Percentiles rank a stretch among this genome's conserved stretches.
These are phyloP conservation scores for Apium graveolens DNA, from an alignment of 129 eudicot genomes.

Conservation along the genomic window DNA sequence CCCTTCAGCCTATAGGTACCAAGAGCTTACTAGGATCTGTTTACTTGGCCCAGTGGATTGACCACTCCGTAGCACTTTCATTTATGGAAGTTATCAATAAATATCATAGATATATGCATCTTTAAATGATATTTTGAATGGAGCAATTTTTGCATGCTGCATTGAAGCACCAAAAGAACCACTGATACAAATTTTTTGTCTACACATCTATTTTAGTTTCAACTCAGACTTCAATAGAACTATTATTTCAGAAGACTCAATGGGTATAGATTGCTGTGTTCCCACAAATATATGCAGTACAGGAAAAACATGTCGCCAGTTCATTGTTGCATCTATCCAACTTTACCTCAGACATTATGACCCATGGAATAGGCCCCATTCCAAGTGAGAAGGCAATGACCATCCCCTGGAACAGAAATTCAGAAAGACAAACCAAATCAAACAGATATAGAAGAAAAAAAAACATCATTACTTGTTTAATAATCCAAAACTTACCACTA, in stretches of 20 bases:
- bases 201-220: background rate
- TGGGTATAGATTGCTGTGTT: background rate
- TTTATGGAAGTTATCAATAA: background rate
- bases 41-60: background rate
- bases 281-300: background rate
- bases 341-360: slow-evolving; percentile 89
- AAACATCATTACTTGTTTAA: background rate
- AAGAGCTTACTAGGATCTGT: background rate
- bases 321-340: background rate
- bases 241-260: background rate
- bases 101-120: background rate
- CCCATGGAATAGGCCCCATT: slow-evolving; percentile 94
- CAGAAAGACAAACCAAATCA: slow-evolving; percentile 10
- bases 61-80: background rate
- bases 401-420: slow-evolving; percentile 47
- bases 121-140: background rate
- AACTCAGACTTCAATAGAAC: background rate
- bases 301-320: background rate
- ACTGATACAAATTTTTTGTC: background rate
- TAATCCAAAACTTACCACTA: slow-evolving; percentile 56
- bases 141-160: background rate
- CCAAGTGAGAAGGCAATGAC: slow-evolving; percentile 77
- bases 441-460: background rate
- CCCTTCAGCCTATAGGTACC: background rate
- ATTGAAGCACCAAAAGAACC: background rate